Evolutionary conservation across 2,329 filamentous ascomycete genomes (phyloP).

Genomic region (Penicillium sp.): DNA sequence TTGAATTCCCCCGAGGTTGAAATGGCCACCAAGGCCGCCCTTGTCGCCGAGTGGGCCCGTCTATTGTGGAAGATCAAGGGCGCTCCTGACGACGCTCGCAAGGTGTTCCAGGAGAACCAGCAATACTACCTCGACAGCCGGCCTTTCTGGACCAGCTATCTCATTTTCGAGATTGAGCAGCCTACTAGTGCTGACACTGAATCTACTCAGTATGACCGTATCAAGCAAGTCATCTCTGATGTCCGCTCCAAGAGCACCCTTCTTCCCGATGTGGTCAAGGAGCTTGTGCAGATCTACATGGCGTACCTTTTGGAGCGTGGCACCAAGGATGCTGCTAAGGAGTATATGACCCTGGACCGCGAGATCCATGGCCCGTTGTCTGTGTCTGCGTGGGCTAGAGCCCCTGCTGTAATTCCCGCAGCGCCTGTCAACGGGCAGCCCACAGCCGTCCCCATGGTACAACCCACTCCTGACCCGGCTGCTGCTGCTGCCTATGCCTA

Average conservation of each 20-base stretch:
- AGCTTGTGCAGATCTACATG: constrained; percentile 74
- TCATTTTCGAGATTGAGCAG: constrained; percentile 83
- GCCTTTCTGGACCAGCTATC: constrained; percentile 83
- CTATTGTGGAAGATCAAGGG: constrained; percentile 85
- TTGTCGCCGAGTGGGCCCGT: constrained; percentile 83
- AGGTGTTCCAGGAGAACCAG: constrained; percentile 74
- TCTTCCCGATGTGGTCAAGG: constrained; percentile 61
- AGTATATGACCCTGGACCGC: constrained; percentile 75
- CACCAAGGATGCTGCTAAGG: constrained; percentile 75
- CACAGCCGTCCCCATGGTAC: constrained; percentile 2
- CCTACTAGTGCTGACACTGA: constrained; percentile 63
- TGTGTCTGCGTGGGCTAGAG: constrained; percentile 33
- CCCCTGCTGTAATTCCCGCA: constrained; percentile 13
- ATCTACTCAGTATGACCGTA: constrained; percentile 60
- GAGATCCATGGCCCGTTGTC: constrained; percentile 69
- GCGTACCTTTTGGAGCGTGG: constrained; percentile 77
- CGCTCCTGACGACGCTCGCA: constrained; percentile 70
- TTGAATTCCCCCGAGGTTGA: constrained; percentile 69
- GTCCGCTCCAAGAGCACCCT: constrained; percentile 69
- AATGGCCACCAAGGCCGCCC: constrained; percentile 73
- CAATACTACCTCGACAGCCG: constrained; percentile 80
- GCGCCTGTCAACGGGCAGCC: constrained; percentile 6
- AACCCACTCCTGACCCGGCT: constrained; percentile 10
- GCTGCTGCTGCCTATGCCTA: constrained; percentile 27
- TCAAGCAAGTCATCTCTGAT: constrained; percentile 74